Percentiles rank a stretch among this genome's conserved stretches.
Conservation (phyloP, 495 filamentous ascomycete species). For the Melanomma pulvis-pyrius region DNA sequence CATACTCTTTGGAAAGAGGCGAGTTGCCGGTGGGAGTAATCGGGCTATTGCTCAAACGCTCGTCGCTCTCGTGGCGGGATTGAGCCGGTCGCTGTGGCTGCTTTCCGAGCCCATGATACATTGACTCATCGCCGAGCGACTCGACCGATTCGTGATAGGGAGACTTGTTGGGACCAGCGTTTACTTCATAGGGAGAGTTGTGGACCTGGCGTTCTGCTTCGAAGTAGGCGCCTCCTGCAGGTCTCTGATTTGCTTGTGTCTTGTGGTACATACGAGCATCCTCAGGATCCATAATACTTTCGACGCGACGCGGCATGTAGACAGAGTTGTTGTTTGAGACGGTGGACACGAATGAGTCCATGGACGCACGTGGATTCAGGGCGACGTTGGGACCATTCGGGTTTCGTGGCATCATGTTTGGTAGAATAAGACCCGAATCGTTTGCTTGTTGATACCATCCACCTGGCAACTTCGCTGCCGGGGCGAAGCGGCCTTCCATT, state of each 20-base stretch:
- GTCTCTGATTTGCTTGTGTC: constrained; percentile 38
- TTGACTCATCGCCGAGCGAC: constrained; percentile 32
- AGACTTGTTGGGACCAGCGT: background rate
- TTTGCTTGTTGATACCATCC: constrained; percentile 67
- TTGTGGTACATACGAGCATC: constrained; percentile 41
- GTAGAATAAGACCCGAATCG: constrained; percentile 51
- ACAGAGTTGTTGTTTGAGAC: constrained; percentile 65
- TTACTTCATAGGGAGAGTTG: constrained; percentile 16
- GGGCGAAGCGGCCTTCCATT: constrained; percentile 72
- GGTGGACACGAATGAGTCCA: constrained; percentile 69
- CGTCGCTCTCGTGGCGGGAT: constrained; percentile 22
- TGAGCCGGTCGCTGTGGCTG: constrained; percentile 18
- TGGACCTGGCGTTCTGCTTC: constrained; percentile 27
- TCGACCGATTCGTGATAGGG: constrained; percentile 32
- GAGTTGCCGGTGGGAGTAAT: constrained; percentile 21
- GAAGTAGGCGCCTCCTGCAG: constrained; percentile 45
- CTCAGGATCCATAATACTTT: constrained; percentile 70
- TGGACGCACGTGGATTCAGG: constrained; percentile 64
- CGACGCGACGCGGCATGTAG: constrained; percentile 74
- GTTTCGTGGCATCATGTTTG: constrained; percentile 50
- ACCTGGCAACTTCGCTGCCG: constrained; percentile 59
- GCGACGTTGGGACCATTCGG: constrained; percentile 54
- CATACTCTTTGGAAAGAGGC: constrained; percentile 22
- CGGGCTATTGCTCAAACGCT: background rate
- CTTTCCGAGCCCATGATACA: constrained; percentile 21